Conservation (phyloP, 768 basidiomycete genomes). For the Vishniacozyma victoriae region DNA sequence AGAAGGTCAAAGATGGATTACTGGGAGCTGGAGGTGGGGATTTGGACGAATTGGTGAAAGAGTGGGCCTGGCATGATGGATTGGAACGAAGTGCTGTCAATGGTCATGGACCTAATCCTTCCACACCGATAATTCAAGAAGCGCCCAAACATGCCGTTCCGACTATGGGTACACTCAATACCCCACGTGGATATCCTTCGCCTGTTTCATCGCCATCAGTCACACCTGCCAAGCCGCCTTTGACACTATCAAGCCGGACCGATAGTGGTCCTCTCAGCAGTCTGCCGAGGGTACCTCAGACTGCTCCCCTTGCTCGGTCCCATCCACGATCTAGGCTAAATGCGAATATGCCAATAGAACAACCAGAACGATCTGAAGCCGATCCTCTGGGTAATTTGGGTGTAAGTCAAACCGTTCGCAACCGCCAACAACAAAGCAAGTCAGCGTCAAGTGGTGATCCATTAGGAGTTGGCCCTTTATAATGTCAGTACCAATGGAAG, state of each 20-base stretch:
- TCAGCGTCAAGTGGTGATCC: too few species aligned
- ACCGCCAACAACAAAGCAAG: too few species aligned
- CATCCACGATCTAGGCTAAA: not conserved
- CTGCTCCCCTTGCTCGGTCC: conserved; percentile 1
- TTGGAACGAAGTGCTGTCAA: too few species aligned
- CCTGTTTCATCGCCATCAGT: not conserved
- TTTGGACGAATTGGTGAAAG: conserved; percentile 28
- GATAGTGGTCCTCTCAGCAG: not conserved
- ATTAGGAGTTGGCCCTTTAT: too few species aligned
- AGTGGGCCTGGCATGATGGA: conserved; percentile 41
- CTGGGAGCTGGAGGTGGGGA: conserved; percentile 35
- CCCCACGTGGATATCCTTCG: not conserved
- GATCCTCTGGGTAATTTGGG: too few species aligned
- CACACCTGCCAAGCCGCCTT: conserved; percentile 1
- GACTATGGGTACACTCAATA: too few species aligned
- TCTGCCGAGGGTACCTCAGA: conserved; percentile 4
- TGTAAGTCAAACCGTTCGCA: too few species aligned
- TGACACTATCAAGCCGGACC: conserved; percentile 1
- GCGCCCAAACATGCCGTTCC: too few species aligned
- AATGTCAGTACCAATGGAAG: too few species aligned
- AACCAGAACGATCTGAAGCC: too few species aligned
- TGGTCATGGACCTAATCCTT: not conserved
- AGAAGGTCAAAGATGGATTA: conserved; percentile 29
- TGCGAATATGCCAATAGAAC: too few species aligned
- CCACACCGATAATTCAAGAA: not conserved